phyloP scores from a whole-genome alignment of 78 protist species.

The Abeoforma whisleri region DNA sequence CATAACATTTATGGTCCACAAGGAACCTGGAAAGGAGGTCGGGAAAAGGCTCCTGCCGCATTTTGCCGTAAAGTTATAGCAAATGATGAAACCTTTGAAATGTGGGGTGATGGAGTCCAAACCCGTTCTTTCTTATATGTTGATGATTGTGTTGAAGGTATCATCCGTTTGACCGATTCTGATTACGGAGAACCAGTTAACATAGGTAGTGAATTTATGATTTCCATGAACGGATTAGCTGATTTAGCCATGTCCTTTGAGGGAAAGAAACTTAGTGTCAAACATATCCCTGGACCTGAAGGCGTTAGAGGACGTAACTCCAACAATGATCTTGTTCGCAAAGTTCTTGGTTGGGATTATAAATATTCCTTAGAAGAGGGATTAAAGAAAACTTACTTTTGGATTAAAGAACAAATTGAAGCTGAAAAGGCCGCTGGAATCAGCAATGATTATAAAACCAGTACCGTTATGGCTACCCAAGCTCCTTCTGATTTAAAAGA shows the following conservation, averaged over 20 bases:
- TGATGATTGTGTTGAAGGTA: slow-evolving; percentile 67
- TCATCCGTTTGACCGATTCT: slow-evolving; percentile 54
- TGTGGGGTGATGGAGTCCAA: slow-evolving; percentile 83
- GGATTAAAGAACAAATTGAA: slow-evolving; percentile 49
- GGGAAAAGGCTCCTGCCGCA: slow-evolving; percentile 87
- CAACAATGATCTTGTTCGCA: slow-evolving; percentile 62
- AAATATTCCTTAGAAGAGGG: slow-evolving; percentile 56
- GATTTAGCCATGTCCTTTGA: slow-evolving; percentile 49
- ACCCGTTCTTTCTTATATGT: slow-evolving; percentile 67
- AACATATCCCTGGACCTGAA: slow-evolving; percentile 74
- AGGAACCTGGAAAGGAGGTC: slow-evolving; percentile 78
- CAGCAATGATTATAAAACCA: background rate
- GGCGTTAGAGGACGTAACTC: slow-evolving; percentile 81
- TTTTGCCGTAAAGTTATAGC: slow-evolving; percentile 66
- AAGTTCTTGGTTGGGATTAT: slow-evolving; percentile 72
- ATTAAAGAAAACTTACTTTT: slow-evolving; percentile 50
- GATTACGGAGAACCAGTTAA: slow-evolving; percentile 50
- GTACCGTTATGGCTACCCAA: slow-evolving; percentile 4
- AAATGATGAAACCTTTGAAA: slow-evolving; percentile 39
- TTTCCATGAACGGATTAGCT: slow-evolving; percentile 69
- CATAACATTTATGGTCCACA: slow-evolving; percentile 80
- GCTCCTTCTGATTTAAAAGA: too few relatives aligned
- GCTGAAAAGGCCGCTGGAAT: background rate
- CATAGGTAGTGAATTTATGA: slow-evolving; percentile 66
- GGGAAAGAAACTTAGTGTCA: slow-evolving; percentile 33